Evolutionary conservation across 345 rosid species (phyloP).

Genomic region (Turnera subulata): DNA sequence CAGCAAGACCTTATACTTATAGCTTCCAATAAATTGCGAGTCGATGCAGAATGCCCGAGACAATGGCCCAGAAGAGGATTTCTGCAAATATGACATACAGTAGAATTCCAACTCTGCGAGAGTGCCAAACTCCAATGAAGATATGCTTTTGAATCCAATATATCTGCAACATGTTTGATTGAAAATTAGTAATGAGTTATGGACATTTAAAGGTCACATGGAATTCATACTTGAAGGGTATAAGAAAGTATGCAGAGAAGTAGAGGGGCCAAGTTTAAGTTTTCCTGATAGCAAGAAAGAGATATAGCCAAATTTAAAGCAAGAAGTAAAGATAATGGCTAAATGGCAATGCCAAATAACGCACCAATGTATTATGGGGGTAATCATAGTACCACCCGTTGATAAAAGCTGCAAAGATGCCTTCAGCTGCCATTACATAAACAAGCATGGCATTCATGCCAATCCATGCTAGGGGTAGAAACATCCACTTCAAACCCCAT

Average conservation of each 20-base stretch:
- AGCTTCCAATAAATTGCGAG: conserved; percentile 73
- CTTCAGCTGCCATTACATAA: conserved; percentile 94
- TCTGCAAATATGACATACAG: conserved; percentile 72
- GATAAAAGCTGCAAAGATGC: conserved; percentile 76
- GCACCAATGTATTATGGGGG: conserved; percentile 65
- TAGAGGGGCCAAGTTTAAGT: too few relatives aligned
- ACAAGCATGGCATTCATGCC: conserved; percentile 97
- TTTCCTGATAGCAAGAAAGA: not conserved
- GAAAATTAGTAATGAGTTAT: too few relatives aligned
- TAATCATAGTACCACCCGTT: conserved; percentile 82
- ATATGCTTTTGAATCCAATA: conserved; percentile 65
- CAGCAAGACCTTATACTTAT: conserved; percentile 34
- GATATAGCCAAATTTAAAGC: not conserved
- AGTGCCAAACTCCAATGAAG: conserved; percentile 60
- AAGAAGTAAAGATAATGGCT: not conserved
- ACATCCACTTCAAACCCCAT: conserved; percentile 35
- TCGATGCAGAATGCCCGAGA: conserved; percentile 52
- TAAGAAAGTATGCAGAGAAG: too few relatives aligned
- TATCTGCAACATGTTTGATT: conserved; percentile 31
- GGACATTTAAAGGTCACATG: too few relatives aligned
- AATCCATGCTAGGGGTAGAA: conserved; percentile 77
- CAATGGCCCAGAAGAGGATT: conserved; percentile 68
- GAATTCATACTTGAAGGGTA: too few relatives aligned
- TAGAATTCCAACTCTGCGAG: conserved; percentile 51
- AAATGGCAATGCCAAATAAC: conserved; percentile 8